Percentiles rank a stretch among this genome's conserved stretches.
These are phyloP conservation scores for Setaria viridis DNA, from an alignment of 202 grass and related monocot species.

Conservation along the genomic window DNA sequence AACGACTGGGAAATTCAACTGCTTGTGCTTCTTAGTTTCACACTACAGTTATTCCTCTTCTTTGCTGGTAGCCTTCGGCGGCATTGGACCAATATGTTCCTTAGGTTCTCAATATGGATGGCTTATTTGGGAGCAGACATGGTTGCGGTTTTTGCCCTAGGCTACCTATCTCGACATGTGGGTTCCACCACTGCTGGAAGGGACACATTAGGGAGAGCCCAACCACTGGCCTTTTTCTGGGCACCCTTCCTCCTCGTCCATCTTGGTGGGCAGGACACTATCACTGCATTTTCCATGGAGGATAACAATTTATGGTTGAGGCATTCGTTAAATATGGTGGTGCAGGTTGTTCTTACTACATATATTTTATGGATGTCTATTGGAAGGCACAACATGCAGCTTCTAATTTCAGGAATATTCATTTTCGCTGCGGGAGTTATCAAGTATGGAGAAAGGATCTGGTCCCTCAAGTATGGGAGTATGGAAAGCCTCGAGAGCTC, in stretches of 20 bases:
- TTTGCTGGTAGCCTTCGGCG: neutral
- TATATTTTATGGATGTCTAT: conserved; percentile 35
- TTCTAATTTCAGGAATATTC: neutral
- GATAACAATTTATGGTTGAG: conserved; percentile 14
- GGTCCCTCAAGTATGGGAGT: conserved; percentile 31
- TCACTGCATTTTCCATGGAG: neutral
- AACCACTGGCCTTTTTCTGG: neutral
- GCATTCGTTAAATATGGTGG: conserved; percentile 23
- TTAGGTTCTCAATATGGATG: neutral
- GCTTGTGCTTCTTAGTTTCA: conserved; percentile 24
- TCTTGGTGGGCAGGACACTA: neutral
- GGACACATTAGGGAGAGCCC: neutral
- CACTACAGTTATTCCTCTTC: conserved; percentile 39
- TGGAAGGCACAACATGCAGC: neutral
- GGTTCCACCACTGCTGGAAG: neutral
- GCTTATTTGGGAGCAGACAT: conserved; percentile 33
- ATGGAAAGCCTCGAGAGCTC: neutral
- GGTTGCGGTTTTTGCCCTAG: conserved; percentile 32
- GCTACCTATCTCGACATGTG: neutral
- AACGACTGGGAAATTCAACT: conserved; percentile 33
- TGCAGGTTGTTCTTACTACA: neutral
- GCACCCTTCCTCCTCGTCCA: neutral
- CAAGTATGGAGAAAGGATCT: conserved; percentile 39
- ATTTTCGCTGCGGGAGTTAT: conserved; percentile 21
- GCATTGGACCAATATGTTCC: neutral